Base-by-base conservation (phyloP, 1,139 yeast genomes). In the Pichia inconspicua region DNA sequence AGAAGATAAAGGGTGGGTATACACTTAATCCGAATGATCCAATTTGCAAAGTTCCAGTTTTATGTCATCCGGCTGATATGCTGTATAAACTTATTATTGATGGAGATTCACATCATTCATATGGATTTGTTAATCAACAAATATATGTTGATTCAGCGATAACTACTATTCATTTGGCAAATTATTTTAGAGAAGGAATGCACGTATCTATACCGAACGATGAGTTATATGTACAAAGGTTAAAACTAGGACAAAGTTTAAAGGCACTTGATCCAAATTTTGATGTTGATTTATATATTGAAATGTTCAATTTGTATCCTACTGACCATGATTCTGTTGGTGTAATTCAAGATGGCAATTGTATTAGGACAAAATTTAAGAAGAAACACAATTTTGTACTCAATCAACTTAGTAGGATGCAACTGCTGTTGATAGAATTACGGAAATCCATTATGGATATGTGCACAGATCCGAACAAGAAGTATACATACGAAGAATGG, bases 401-500 rank as follows among this genome's bases (percentile, higher is more conserved):
- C 15, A 42, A 45, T 10, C 49, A 50, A 22, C 42, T 63, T 11
- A 51, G 58, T 30, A 49, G 54, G 25, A 41, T 61, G 2, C 64
- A 62, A 45, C 42, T 55, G 5, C 44, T 61, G 28, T 25, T 56
- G 2, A 35, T 53, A 14, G 61, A 62, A 43, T 41, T 63, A 35
- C 52, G 54, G 30, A 55, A 53, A 40, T 30, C 63, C 11, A 40
- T 56, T 7, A 22, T 54, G 1, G 45, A 58, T 30, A 41, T 59
- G 30, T 53, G 64, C n/a, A 57, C 60, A 62, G 75, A 63, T 49
- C 56, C 69, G 44, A 49, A 61, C 25, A 64, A 61, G 48, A 62
- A 58, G 35, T 71, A 74, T 48, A 47, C 64, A 3, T 75, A 61
- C 52, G 67, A 69, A 6, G 78, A 77, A 41, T 79, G 83, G 83